Conservation (phyloP, 257 asterid species). For the Echium plantagineum region DNA sequence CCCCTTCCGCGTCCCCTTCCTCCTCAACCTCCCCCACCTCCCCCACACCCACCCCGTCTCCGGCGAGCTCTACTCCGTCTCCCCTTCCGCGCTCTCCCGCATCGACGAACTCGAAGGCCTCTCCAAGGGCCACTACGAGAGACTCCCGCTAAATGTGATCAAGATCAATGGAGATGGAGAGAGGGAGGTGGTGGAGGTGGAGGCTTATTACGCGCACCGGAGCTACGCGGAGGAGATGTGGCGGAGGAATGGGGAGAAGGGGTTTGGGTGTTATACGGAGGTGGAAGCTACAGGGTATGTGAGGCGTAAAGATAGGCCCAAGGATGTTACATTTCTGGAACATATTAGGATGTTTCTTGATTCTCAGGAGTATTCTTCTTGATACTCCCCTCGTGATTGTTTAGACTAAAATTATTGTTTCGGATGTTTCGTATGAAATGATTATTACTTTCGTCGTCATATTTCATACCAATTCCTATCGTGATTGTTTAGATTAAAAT, state of each 20-base stretch:
- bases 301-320: conserved; percentile 56
- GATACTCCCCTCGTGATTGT: too few species aligned
- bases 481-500: too few species aligned
- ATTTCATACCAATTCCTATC: too few species aligned
- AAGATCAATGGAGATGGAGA: not conserved
- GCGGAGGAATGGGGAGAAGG: conserved; percentile 56
- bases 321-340: conserved; percentile 43
- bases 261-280: conserved; percentile 38
- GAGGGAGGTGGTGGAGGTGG: conserved; percentile 8
- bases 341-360: conserved; percentile 44
- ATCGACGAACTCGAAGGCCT: conserved; percentile 78
- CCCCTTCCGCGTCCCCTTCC: conserved; percentile 77
- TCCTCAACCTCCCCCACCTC: conserved; percentile 55
- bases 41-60: conserved; percentile 40
- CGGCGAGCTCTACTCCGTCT: conserved; percentile 69
- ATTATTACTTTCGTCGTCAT: too few species aligned
- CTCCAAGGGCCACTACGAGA: conserved; percentile 52
- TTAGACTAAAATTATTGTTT: too few species aligned
- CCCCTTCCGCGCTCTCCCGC: conserved; percentile 27
- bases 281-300: conserved; percentile 62
- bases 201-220: conserved; percentile 62
- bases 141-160: conserved; percentile 36
- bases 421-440: too few species aligned
- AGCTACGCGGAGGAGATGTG: conserved; percentile 71
- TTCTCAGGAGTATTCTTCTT: not conserved